These are phyloP conservation scores for Multifurca ochricompacta DNA, from an alignment of 768 basidiomycete species.

Conservation along the genomic window DNA sequence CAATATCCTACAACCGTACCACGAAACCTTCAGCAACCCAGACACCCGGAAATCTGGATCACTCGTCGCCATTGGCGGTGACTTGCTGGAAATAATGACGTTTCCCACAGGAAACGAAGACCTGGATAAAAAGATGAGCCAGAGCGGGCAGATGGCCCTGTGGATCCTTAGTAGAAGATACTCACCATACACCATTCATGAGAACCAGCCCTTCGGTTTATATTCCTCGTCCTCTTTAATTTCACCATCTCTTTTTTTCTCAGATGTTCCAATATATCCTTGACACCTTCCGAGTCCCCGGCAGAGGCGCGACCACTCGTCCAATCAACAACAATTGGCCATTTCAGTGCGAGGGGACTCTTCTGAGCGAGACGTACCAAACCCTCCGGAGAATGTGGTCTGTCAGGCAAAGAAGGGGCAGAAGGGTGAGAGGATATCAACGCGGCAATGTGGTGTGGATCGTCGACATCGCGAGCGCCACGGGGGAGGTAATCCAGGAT, in stretches of 20 bases:
- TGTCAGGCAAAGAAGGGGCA: conserved; percentile 29
- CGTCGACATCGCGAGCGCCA: conserved; percentile 28
- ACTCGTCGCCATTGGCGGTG: too few species aligned
- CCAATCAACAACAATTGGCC: conserved; percentile 82
- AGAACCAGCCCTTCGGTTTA: conserved; percentile 51
- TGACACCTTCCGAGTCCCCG: conserved; percentile 66
- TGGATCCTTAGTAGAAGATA: too few species aligned
- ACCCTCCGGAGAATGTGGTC: conserved; percentile 35
- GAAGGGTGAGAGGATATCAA: conserved; percentile 62
- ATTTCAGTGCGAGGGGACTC: conserved; percentile 58
- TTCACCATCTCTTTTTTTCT: conserved; percentile 65
- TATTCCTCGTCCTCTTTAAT: conserved; percentile 36
- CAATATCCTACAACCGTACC: too few species aligned
- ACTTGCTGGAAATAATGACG: too few species aligned
- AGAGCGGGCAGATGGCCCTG: too few species aligned
- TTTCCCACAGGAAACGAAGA: too few species aligned
- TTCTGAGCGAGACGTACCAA: conserved; percentile 44
- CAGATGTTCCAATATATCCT: conserved; percentile 53
- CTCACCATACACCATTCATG: conserved; percentile 23
- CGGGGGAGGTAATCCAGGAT: conserved; percentile 54
- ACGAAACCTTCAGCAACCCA: too few species aligned
- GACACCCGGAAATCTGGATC: too few species aligned
- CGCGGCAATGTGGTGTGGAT: conserved; percentile 26
- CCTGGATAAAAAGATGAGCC: too few species aligned
- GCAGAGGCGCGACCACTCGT: conserved; percentile 52